These are phyloP conservation scores for Venturia nashicola DNA, from an alignment of 2,329 filamentous ascomycete species.

Conservation along the genomic window DNA sequence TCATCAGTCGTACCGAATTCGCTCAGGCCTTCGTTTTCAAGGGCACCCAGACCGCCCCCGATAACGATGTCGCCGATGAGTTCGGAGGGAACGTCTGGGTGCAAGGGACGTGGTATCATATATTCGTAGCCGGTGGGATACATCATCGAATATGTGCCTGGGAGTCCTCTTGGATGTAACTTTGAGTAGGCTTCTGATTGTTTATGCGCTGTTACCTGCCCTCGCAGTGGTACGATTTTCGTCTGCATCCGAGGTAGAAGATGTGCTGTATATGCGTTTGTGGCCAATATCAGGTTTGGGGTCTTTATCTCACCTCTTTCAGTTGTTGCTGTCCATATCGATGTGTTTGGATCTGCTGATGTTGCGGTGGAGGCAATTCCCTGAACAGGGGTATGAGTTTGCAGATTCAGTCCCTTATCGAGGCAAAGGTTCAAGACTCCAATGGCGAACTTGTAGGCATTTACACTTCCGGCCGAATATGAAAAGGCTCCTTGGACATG, in stretches of 20 bases:
- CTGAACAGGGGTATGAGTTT: conserved; percentile 56
- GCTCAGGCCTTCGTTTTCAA: conserved; percentile 19
- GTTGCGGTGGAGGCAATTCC: conserved; percentile 16
- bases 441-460: conserved; percentile 75
- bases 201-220: conserved; percentile 55
- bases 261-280: conserved; percentile 72
- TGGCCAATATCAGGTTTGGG: conserved; percentile 58
- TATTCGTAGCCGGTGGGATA: conserved; percentile 48
- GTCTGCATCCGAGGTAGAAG: conserved; percentile 57
- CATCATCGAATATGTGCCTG: conserved; percentile 51
- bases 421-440: conserved; percentile 50
- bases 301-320: conserved; percentile 54
- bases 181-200: conserved; percentile 35
- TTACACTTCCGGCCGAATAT: conserved; percentile 53
- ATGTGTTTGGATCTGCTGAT: not conserved
- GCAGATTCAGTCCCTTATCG: conserved; percentile 51
- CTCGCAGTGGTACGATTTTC: conserved; percentile 65
- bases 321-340: conserved; percentile 40
- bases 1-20: conserved; percentile 51
- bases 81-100: conserved; percentile 22
- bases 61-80: conserved; percentile 51
- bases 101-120: conserved; percentile 51
- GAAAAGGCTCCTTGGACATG: conserved; percentile 50
- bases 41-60: conserved; percentile 53
- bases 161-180: conserved; percentile 27